Percentiles rank a stretch among this genome's conserved stretches.
These are phyloP conservation scores for Saccharum spontaneum DNA, from an alignment of 176 grass and related monocot genomes.

Conservation along the genomic window DNA sequence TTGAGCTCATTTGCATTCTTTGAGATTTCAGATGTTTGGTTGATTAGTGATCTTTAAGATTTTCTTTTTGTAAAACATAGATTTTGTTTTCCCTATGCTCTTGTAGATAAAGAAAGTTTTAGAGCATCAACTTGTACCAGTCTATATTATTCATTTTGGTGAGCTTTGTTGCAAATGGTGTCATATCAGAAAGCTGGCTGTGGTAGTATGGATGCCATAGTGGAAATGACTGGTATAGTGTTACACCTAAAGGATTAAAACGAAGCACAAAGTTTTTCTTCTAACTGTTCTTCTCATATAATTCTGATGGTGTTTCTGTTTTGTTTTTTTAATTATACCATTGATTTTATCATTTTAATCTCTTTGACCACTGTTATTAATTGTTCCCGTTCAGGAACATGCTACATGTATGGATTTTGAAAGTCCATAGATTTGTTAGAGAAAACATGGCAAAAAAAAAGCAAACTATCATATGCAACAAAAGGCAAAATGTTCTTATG, in stretches of 20 bases:
- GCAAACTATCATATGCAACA: not conserved
- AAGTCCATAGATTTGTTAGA: not conserved
- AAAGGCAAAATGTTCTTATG: not conserved
- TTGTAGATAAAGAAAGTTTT: not conserved
- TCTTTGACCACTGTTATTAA: not conserved
- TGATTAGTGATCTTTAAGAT: constrained; percentile 17
- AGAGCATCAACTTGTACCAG: not conserved
- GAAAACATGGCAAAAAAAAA: not conserved
- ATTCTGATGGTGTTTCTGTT: not conserved
- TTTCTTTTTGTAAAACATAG: not conserved
- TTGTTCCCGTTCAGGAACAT: not conserved
- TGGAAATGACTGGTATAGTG: constrained; percentile 4
- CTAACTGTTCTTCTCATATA: not conserved
- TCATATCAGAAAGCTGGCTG: constrained; percentile 1
- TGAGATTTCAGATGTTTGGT: constrained; percentile 10
- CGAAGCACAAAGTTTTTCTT: not conserved
- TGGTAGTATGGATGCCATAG: constrained; percentile 2
- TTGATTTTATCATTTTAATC: not conserved
- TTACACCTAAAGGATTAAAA: not conserved
- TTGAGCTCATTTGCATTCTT: constrained; percentile 1
- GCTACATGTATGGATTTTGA: not conserved
- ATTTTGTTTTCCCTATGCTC: not conserved
- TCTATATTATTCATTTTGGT: constrained; percentile 1
- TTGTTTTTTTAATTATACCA: not conserved
- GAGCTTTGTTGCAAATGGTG: constrained; percentile 20